Percentiles rank a stretch among this genome's conserved stretches.
These are phyloP conservation scores for Acidiella bohemica DNA, from an alignment of 495 filamentous ascomycete genomes.

Conservation along the genomic window DNA sequence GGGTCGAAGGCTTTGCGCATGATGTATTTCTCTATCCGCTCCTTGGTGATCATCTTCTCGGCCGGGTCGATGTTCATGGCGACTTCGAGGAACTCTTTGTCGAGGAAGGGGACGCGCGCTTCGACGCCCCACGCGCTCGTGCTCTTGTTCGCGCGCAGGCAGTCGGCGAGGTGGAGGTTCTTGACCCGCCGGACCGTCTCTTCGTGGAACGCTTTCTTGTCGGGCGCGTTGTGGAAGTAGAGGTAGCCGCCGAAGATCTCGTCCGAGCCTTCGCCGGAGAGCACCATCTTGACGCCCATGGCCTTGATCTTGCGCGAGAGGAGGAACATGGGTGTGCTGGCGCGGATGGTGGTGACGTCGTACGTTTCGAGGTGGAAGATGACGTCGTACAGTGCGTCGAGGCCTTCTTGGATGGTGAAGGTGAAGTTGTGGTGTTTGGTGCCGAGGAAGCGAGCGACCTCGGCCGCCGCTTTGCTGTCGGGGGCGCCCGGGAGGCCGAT, in stretches of 20 bases:
- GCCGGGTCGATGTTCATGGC: conserved; percentile 83
- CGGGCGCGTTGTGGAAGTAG: conserved; percentile 90
- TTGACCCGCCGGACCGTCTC: conserved; percentile 87
- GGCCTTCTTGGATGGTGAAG: conserved; percentile 91
- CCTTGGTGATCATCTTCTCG: conserved; percentile 90
- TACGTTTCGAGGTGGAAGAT: conserved; percentile 96
- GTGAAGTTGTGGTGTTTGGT: conserved; percentile 97
- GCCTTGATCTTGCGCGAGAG: conserved; percentile 97
- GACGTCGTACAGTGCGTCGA: conserved; percentile 90
- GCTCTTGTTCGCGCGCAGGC: conserved; percentile 95
- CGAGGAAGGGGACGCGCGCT: conserved; percentile 93
- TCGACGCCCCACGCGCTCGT: conserved; percentile 98
- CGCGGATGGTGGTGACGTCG: conserved; percentile 96
- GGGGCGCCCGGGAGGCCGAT: conserved; percentile 86
- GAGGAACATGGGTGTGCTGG: conserved; percentile 97
- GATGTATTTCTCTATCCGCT: conserved; percentile 92
- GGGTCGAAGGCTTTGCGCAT: conserved; percentile 87
- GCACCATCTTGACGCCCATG: conserved; percentile 97
- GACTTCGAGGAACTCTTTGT: conserved; percentile 88
- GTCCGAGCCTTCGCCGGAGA: conserved; percentile 90
- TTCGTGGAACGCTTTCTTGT: conserved; percentile 80
- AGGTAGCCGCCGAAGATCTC: conserved; percentile 98
- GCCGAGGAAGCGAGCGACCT: conserved; percentile 88
- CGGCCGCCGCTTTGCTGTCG: conserved; percentile 73
- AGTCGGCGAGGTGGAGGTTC: conserved; percentile 90